These are phyloP conservation scores for Hanseniaspora osmophila DNA, from an alignment of 805 yeast species.

Conservation along the genomic window DNA sequence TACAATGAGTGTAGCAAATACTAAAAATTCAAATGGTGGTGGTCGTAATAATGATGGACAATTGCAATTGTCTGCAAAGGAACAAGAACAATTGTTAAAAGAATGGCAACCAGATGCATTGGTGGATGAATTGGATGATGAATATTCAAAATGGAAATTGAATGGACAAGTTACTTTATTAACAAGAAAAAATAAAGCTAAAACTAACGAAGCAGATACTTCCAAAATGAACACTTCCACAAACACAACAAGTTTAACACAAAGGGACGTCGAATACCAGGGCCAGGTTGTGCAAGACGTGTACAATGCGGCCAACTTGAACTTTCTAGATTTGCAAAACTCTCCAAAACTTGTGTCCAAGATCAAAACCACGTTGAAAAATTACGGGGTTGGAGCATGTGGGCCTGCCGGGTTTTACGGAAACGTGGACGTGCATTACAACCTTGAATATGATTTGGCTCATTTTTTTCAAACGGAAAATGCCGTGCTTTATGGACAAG, in stretches of 20 bases:
- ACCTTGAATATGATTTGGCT: constrained; percentile 64
- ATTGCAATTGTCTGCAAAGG: constrained; percentile 36
- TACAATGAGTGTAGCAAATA: constrained; percentile 60
- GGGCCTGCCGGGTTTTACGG: constrained; percentile 98
- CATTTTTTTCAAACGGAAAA: constrained; percentile 62
- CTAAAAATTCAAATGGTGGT: no score
- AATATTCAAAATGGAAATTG: constrained; percentile 37
- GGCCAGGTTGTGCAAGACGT: constrained; percentile 18
- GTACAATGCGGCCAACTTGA: constrained; percentile 56
- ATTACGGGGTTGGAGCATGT: constrained; percentile 92
- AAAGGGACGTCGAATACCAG: constrained; percentile 7
- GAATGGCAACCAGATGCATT: constrained; percentile 91
- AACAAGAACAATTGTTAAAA: constrained; percentile 66
- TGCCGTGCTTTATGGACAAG: constrained; percentile 85
- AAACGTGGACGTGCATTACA: constrained; percentile 78
- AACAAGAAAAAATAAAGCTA: not conserved
- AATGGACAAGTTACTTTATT: constrained; percentile 12
- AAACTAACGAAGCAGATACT: constrained; percentile 1
- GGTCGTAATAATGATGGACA: constrained; percentile 37
- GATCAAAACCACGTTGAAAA: constrained; percentile 44
- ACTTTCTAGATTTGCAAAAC: constrained; percentile 51
- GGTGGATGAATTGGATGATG: constrained; percentile 32
- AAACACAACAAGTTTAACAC: no score
- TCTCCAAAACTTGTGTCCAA: constrained; percentile 16
- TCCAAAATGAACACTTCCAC: no score